Base-by-base conservation (phyloP, 2,329 filamentous ascomycete genomes). In the Sporothrix mexicana region DNA sequence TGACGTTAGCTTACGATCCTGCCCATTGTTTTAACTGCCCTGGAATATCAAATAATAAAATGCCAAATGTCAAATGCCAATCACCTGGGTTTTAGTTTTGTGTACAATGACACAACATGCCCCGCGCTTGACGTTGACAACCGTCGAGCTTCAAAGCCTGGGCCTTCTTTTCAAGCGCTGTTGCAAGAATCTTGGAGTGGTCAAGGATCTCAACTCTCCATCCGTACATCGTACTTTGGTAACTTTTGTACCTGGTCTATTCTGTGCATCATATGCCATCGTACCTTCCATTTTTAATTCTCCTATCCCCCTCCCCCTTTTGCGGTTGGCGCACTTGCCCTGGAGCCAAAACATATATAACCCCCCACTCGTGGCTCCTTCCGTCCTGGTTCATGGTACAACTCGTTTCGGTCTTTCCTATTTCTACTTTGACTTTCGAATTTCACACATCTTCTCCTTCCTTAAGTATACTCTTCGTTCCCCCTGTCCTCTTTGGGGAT, bases 211-310 rank as follows among this genome's bases (percentile, higher is more conserved):
- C 4, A 1, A 6, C 30, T 36, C 30, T 30, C 5, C 30, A 7
- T 36, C 3, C 7, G 30, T 36, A 36, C 30, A 6, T 36, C 7
- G 30, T 36, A 4, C 3, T 36, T 36, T 7, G 30, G 30, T 36
- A 36, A 36, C 7, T 36, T 62, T 62, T 45, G 36, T 41, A n/a
- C 30, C 17, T 45, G n/a, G 36, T 20, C 36, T 5, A 36, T 13
- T 3, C 6, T 66, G 20, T 47, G 20, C 20, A 17, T 17, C 59
- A 61, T 12, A 7, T 13, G 62, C n/a, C 4, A 30, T 17, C 13
- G 62, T 66, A 9, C 41, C 17, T 66, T 49, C 43, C 43, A 6
- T 64, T 64, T 61, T 41, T 61, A 23, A 17, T 59, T 36, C 25
- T 57, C 23, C 53, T 57, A 17, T 51, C n/a, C 49, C n/a, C 49